These are phyloP conservation scores for Skeletonema costatum DNA, from an alignment of 108 stramenopile genomes.

Conservation along the genomic window DNA sequence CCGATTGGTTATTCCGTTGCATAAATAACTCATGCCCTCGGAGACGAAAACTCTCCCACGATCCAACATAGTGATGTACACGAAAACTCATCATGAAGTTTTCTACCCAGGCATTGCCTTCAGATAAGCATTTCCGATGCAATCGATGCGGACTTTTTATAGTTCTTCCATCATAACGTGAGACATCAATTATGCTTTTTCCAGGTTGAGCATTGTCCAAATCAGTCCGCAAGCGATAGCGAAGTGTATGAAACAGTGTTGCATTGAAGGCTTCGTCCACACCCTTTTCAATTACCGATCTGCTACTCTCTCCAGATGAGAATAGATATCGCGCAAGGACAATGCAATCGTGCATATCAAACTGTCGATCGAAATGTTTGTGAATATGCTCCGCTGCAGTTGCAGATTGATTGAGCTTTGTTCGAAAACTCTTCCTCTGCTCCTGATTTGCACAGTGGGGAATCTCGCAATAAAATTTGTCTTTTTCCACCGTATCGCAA, in stretches of 20 bases:
- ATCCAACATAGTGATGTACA: not conserved
- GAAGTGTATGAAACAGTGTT: constrained; percentile 13
- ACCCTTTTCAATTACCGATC: not conserved
- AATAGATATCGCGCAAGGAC: constrained; percentile 5
- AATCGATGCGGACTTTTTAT: constrained; percentile 7
- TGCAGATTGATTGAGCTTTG: not conserved
- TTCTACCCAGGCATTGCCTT: not conserved
- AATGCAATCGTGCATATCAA: not conserved
- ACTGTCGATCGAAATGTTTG: not conserved
- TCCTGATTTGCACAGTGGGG: not conserved
- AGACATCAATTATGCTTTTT: constrained; percentile 6
- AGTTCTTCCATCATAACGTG: constrained; percentile 3
- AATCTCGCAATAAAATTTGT: no score
- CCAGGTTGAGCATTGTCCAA: not conserved
- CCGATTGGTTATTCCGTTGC: not conserved
- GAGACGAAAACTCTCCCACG: constrained; percentile 8
- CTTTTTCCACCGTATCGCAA: no score
- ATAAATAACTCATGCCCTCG: not conserved
- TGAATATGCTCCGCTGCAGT: constrained; percentile 12
- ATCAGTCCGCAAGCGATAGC: not conserved
- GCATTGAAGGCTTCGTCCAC: constrained; percentile 4
- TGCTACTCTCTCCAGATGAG: not conserved
- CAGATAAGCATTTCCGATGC: not conserved
- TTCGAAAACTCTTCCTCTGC: not conserved
- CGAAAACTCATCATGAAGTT: not conserved